Conservation (phyloP, 805 yeast genomes). For the Ogataea trehalophila region DNA sequence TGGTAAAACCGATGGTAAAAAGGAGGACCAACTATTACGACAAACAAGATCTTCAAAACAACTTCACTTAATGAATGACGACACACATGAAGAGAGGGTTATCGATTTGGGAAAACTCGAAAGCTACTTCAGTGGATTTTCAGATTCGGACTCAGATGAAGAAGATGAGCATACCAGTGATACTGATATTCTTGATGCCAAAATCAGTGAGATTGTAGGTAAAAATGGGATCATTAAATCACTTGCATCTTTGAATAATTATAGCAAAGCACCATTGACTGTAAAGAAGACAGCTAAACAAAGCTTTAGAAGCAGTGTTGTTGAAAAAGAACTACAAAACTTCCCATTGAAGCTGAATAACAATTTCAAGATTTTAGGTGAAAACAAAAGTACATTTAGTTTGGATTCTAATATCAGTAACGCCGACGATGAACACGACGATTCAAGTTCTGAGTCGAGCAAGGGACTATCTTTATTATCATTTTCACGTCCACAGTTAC, state of each 20-base stretch:
- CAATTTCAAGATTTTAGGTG: no score
- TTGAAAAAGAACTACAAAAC: not conserved
- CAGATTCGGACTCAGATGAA: constrained; percentile 22
- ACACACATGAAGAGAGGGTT: constrained; percentile 18
- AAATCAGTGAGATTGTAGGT: constrained; percentile 2
- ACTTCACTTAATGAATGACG: constrained; percentile 20
- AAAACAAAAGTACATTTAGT: no score
- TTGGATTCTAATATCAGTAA: no score
- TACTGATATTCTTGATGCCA: not conserved
- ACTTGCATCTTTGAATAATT: constrained; percentile 1
- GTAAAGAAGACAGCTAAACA: not conserved
- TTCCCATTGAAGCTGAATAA: no score
- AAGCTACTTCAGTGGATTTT: constrained; percentile 25
- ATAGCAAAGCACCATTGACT: not conserved
- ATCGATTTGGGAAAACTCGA: constrained; percentile 27
- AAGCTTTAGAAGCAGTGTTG: not conserved
- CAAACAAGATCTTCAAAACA: constrained; percentile 28
- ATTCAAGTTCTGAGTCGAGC: constrained; percentile 1
- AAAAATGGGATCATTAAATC: constrained; percentile 2
- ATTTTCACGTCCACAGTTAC: not conserved
- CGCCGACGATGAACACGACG: no score
- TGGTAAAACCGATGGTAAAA: constrained; percentile 12
- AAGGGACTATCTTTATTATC: constrained; percentile 3
- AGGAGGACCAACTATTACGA: constrained; percentile 12
- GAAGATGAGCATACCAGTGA: constrained; percentile 7